Conservation (phyloP, 208 protist genomes). For the Entamoeba invadens region DNA sequence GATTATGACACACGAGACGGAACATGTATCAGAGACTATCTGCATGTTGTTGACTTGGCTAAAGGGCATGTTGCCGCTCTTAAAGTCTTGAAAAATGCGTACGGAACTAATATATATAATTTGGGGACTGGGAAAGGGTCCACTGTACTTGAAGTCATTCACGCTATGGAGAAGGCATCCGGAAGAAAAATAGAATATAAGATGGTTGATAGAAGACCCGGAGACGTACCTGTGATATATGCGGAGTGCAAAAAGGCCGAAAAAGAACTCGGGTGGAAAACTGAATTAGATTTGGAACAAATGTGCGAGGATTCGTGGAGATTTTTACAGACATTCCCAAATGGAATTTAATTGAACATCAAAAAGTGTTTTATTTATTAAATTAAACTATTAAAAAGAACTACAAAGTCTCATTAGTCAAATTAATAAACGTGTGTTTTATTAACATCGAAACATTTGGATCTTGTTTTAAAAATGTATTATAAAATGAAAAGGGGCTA, state of each 20-base stretch:
- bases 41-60: constrained; percentile 35
- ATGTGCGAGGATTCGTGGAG: constrained; percentile 21
- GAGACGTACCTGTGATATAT: background rate
- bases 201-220: background rate
- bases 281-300: background rate
- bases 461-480: too few species aligned
- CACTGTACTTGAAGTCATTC: constrained; percentile 27
- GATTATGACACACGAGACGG: constrained; percentile 29
- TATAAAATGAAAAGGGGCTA: too few species aligned
- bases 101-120: constrained; percentile 4
- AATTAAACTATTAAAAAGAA: too few species aligned
- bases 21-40: constrained; percentile 32
- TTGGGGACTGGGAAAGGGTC: constrained; percentile 14
- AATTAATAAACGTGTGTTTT: too few species aligned
- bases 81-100: background rate
- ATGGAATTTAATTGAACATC: background rate
- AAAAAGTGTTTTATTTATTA: too few species aligned
- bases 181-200: background rate
- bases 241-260: constrained; percentile 13
- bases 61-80: constrained; percentile 17
- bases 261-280: constrained; percentile 18
- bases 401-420: too few species aligned
- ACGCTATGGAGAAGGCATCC: background rate
- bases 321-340: constrained; percentile 9
- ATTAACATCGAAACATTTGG: too few species aligned